Base-by-base conservation (phyloP, 345 rosid species). In the Eucalyptus regnans region DNA sequence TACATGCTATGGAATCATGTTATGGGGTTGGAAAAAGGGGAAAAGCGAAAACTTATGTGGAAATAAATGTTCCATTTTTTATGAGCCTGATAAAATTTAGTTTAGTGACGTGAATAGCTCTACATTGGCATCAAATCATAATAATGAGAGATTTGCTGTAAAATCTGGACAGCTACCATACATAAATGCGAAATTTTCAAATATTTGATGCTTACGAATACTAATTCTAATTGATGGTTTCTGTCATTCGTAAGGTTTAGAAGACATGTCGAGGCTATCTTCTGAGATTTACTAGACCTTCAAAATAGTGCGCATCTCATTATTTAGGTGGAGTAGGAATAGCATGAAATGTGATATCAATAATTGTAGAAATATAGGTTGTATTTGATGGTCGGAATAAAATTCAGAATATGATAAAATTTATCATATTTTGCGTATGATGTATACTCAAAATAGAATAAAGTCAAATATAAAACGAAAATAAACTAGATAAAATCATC, bases 361-460 rank as follows among this genome's bases (percentile, higher is more conserved):
- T 52, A 52, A 18, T 52, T 52, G 25, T 18, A 7, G 58, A 18
- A 18, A 52, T 0, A 18, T 52, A 52, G 4, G 58, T 18, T 18
- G 23, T 52, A 10, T 46, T 46, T 52, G 58, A 52, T 3, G 5
- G 0, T 52, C 1, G 0, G 0, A 18, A 52, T 52, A 52, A 52
- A 17, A 17, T 51, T 51, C 1, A 0, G 1, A 4, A 52, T 52
- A 52, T 52, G 2, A 52, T 52, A 52, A 18, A 7, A 52, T 52
- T 52, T 52, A 52, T 52, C 18, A 52, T 18, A 52, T 52, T 52
- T 52, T 52, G 4, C 10, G 1, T 52, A 18, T 52, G 4, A 0
- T 18, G 25, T 18, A 10, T 52, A 7, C 2, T 52, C 10, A 52
- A 18, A 2, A 52, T 52, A 52, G 10, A 52, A 52, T 52, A 18